phyloP scores from a whole-genome alignment of 2,329 filamentous ascomycete genomes.

The Nigrospora oryzae region DNA sequence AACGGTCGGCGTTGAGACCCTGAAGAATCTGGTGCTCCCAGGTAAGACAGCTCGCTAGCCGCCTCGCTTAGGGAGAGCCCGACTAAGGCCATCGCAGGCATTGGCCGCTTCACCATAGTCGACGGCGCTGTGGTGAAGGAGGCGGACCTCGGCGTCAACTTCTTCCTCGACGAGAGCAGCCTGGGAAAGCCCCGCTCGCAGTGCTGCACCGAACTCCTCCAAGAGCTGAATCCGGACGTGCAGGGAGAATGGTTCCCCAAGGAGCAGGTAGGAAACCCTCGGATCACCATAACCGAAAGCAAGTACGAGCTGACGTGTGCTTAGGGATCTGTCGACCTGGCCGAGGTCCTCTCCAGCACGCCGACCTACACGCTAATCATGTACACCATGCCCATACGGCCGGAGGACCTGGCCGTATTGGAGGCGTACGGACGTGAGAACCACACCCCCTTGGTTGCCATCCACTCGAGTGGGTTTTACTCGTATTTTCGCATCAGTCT shows the following conservation, averaged over 20 bases:
- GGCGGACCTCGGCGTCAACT: constrained; percentile 87
- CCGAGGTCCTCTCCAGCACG: constrained; percentile 30
- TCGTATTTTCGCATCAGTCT: constrained; percentile 77
- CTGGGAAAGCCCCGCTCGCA: constrained; percentile 72
- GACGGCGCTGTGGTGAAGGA: constrained; percentile 73
- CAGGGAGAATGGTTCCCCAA: constrained; percentile 61
- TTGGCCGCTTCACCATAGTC: constrained; percentile 85
- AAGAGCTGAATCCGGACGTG: constrained; percentile 90
- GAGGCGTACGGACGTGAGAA: constrained; percentile 41
- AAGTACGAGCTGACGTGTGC: not conserved
- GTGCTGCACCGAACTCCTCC: constrained; percentile 66
- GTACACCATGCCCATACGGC: constrained; percentile 41
- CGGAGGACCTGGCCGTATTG: constrained; percentile 33
- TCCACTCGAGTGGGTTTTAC: constrained; percentile 89
- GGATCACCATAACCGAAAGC: not conserved
- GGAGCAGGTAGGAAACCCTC: constrained; percentile 24
- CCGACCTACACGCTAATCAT: constrained; percentile 44
- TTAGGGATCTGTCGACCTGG: constrained; percentile 26
- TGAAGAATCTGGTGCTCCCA: constrained; percentile 96
- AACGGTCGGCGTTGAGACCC: constrained; percentile 77
- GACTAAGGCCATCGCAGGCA: constrained; percentile 41
- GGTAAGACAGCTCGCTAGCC: constrained; percentile 32
- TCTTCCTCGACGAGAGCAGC: constrained; percentile 79
- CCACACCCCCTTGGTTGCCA: constrained; percentile 67
- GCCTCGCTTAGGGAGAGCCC: not conserved